Percentiles rank a stretch among this genome's conserved stretches.
Conservation (phyloP, 352 stramenopile genomes). For the Phytophthora megakarya region DNA sequence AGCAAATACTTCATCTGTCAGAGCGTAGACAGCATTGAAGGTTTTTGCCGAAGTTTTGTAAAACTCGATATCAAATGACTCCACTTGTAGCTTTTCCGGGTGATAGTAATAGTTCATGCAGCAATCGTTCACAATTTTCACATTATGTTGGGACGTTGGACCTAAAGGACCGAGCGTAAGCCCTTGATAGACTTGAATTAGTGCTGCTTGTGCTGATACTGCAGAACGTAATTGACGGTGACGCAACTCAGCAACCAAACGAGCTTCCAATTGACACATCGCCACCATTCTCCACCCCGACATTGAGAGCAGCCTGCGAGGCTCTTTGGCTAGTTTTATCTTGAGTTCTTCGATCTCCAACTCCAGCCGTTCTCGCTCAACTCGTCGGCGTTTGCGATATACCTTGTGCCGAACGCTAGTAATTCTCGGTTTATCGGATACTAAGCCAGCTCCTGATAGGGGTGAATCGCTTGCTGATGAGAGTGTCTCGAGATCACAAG, state of each 20-base stretch:
- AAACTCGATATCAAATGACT: slow-evolving; percentile 16
- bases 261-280: slow-evolving; percentile 8
- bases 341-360: slow-evolving; percentile 9
- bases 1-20: slow-evolving; percentile 15
- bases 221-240: slow-evolving; percentile 7
- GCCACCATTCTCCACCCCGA: slow-evolving; percentile 21
- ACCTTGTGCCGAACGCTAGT: too few relatives aligned
- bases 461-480: too few relatives aligned
- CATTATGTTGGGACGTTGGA: neutral
- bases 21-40: slow-evolving; percentile 10
- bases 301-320: neutral
- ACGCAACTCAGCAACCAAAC: slow-evolving; percentile 13
- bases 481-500: too few relatives aligned
- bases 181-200: slow-evolving; percentile 8
- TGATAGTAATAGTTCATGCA: slow-evolving; percentile 8
- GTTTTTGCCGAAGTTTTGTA: neutral
- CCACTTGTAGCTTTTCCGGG: slow-evolving; percentile 11
- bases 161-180: too few relatives aligned
- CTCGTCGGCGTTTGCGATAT: slow-evolving; percentile 13
- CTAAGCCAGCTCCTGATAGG: too few relatives aligned
- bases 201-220: neutral
- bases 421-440: too few relatives aligned
- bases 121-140: too few relatives aligned
- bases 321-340: slow-evolving; percentile 12
- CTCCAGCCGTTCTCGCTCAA: slow-evolving; percentile 12